phyloP scores from a whole-genome alignment of 2,329 filamentous ascomycete species.

The Pochonia chlamydosporia region DNA sequence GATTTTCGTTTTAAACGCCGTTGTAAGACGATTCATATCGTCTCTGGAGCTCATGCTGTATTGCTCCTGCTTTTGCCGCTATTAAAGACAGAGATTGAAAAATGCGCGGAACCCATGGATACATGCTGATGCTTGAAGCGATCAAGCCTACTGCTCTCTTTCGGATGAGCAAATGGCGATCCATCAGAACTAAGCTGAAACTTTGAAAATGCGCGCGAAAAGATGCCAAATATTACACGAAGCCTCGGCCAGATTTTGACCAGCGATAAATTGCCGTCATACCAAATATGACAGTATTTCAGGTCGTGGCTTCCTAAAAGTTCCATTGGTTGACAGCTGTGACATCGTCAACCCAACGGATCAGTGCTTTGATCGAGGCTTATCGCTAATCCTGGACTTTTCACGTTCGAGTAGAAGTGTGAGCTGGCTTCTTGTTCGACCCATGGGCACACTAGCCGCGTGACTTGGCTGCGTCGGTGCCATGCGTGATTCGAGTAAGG shows the following conservation, averaged over 20 bases:
- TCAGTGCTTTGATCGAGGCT: slow-evolving; percentile 21
- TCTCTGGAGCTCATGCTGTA: neutral
- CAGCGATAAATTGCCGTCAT: no score
- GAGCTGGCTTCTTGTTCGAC: slow-evolving; percentile 56
- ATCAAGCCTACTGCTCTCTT: neutral
- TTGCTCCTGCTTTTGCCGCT: neutral
- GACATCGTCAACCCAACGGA: neutral
- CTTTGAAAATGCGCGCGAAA: neutral
- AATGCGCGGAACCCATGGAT: no score
- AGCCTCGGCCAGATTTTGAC: no score
- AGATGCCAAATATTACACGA: neutral
- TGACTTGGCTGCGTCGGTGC: slow-evolving; percentile 44
- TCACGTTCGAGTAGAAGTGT: slow-evolving; percentile 52
- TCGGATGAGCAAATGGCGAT: neutral
- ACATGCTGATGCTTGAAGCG: neutral
- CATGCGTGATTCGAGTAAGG: slow-evolving; percentile 32
- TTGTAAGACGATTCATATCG: neutral
- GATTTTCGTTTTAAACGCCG: neutral
- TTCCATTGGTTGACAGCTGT: neutral
- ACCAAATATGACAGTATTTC: no score
- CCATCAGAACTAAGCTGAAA: no score
- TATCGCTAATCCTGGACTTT: slow-evolving; percentile 29
- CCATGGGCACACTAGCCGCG: slow-evolving; percentile 41
- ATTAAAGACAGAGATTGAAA: neutral
- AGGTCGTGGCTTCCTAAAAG: neutral